Base-by-base conservation (phyloP, 139 green algal species). In the Parachlorella kessleri region DNA sequence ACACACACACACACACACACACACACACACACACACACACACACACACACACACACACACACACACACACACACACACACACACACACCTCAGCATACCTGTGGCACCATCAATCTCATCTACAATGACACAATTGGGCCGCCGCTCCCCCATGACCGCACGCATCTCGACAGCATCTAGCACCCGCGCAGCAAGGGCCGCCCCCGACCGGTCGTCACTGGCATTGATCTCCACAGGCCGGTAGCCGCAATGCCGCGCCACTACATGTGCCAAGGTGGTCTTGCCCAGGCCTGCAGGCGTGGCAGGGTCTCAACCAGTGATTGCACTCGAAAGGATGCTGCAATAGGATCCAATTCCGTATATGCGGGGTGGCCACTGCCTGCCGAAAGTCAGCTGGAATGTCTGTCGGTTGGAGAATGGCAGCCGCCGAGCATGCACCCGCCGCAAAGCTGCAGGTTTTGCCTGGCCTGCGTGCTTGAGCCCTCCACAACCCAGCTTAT, bases 241-340 rank as follows among this genome's bases (percentile, higher is more conserved):
- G 83, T 99, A 99, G 42, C 97, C 96, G 80, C 96, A 99, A 81
- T 99, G 96, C 18, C 77, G 66, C 0, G 96, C 97, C 3, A 91
- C 91, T 24, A 98, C 89, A 75, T 99, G 95, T 2, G 94, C 97
- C 41, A 99, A 84, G 1, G 95, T 99, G 5, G 97, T 99, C 84
- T 99, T 99, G 41, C 97, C 97, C 36, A 96, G 72, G 30, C 97
- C 96, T 91, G n/a, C n/a, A n/a, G n/a, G n/a, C n/a, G n/a, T n/a
- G n/a, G n/a, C n/a, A n/a, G n/a, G n/a, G n/a, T n/a, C n/a, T n/a
- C n/a, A n/a, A n/a, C n/a, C n/a, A n/a, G n/a, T n/a, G n/a, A n/a
- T n/a, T n/a, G n/a, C n/a, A n/a, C n/a, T n/a, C n/a, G n/a, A n/a
- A n/a, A n/a, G n/a, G n/a, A n/a, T n/a, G n/a, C n/a, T n/a, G n/a